Base-by-base conservation (phyloP, 441 rosid genomes). In the Theobroma grandiflorum region DNA sequence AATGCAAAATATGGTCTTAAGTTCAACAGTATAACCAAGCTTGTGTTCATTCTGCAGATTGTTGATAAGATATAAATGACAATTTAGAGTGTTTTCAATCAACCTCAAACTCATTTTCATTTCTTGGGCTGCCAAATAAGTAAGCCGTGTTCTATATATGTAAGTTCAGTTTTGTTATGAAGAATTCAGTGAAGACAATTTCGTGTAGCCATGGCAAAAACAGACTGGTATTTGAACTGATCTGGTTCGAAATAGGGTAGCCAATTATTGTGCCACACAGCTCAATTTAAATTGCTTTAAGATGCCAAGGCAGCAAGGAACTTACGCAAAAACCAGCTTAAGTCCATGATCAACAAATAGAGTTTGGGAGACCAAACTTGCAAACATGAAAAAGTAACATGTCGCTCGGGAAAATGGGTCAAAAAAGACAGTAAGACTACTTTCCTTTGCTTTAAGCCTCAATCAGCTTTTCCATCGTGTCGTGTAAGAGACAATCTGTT, bases 391-490 rank as follows among this genome's bases (percentile, higher is more conserved):
- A 63, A 35, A 14, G 15, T 35, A 16, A 37, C 42, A 33, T 33
- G 67, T 14, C 33, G 12, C 14, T 62, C 8, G 18, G 47, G 1
- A 65, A 33, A 38, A 37, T 14, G 11, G 38, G 58, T 49, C 4
- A 72, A 18, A 50, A 11, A 72, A 18, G 76, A 72, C 15, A 37
- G 47, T 47, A 37, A 53, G 14, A 38, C 71, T 6, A 22, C 76
- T 7, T 66, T 72, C 4, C 63, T n/a, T 72, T 52, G 62, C 61
- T 50, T 52, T 72, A 50, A 31, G 59, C 52, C 50, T 57, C 31
- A 31, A n/a, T 57, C 31, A 72, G 20, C 57, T 22, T 65, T 12
- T 37, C 65, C 76, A n/a, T 38, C 37, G 65, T 20, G 65, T 73
- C 68, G 42, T 64, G 35, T 35, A 64, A 35, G 64, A 72, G 33